These are phyloP conservation scores for Fusarium mangiferae DNA, from an alignment of 2,329 filamentous ascomycete genomes.

Conservation along the genomic window DNA sequence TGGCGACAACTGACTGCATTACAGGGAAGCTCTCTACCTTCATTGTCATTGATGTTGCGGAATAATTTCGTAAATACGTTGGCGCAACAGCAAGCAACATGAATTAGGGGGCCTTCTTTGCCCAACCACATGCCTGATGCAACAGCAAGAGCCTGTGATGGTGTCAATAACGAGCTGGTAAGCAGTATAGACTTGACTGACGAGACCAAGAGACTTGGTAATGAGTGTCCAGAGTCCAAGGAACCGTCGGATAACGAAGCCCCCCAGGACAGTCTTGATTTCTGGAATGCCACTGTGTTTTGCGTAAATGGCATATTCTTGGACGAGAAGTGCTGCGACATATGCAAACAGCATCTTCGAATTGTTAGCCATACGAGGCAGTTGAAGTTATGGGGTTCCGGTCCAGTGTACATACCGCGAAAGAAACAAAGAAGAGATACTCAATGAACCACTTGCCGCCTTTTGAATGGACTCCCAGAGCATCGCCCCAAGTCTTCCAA, in stretches of 20 bases:
- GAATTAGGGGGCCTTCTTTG: constrained; percentile 94
- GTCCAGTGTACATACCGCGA: constrained; percentile 70
- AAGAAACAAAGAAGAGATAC: constrained; percentile 86
- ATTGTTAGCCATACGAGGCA: constrained; percentile 27
- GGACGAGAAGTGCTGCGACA: constrained; percentile 81
- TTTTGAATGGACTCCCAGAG: constrained; percentile 72
- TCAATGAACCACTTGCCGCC: constrained; percentile 84
- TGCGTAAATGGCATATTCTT: constrained; percentile 85
- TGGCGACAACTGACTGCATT: neutral
- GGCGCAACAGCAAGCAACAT: constrained; percentile 96
- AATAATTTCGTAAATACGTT: constrained; percentile 95
- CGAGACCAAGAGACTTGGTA: constrained; percentile 89
- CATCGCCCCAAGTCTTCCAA: constrained; percentile 87
- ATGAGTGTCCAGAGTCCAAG: constrained; percentile 88
- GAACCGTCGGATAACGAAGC: constrained; percentile 90
- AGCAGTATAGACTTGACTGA: constrained; percentile 53
- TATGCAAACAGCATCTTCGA: constrained; percentile 78
- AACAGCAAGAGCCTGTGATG: constrained; percentile 81
- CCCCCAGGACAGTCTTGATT: constrained; percentile 95
- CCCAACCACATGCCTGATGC: constrained; percentile 96
- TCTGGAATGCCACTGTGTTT: constrained; percentile 97
- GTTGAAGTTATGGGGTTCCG: neutral
- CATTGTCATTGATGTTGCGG: constrained; percentile 80
- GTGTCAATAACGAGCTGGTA: constrained; percentile 32
- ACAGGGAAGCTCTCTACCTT: constrained; percentile 65